Conservation (phyloP, 1,139 yeast species). For the Blastobotrys serpentis region DNA sequence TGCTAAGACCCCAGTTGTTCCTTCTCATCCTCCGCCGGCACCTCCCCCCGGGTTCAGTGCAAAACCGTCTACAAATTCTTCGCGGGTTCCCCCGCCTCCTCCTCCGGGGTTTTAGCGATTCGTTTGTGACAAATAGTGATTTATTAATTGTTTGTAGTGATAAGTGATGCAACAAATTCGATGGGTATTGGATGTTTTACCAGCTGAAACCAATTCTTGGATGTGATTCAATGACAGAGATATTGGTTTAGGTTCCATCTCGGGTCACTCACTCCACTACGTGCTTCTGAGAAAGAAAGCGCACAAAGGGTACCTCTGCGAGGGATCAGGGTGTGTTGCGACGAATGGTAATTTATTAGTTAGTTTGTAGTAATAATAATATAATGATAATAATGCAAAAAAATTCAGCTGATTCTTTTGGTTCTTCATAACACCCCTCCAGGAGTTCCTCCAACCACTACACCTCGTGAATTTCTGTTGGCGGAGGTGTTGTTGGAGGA, state of each 20-base stretch:
- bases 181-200: too few relatives aligned
- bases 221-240: too few relatives aligned
- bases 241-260: too few relatives aligned
- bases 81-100: slow-evolving; percentile 11
- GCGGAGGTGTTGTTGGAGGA: slow-evolving; percentile 7
- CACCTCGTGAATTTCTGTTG: slow-evolving; percentile 25
- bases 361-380: not conserved
- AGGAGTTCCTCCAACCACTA: slow-evolving; percentile 37
- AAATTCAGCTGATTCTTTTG: not conserved
- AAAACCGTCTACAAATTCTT: slow-evolving; percentile 3
- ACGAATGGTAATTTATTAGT: too few relatives aligned
- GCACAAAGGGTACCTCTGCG: too few relatives aligned
- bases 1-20: not conserved
- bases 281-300: too few relatives aligned
- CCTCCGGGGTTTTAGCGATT: slow-evolving; percentile 16
- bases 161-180: too few relatives aligned
- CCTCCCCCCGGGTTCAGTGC: slow-evolving; percentile 2
- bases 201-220: too few relatives aligned
- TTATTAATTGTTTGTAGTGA: not conserved
- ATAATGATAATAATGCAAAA: not conserved
- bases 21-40: not conserved
- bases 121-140: not conserved
- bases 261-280: too few relatives aligned
- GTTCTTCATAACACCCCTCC: slow-evolving; percentile 36
- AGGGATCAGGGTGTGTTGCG: too few relatives aligned